Percentiles rank a stretch among this genome's conserved stretches.
Conservation (phyloP, 2,329 filamentous ascomycete species). For the Microcyclospora tardicrescens region DNA sequence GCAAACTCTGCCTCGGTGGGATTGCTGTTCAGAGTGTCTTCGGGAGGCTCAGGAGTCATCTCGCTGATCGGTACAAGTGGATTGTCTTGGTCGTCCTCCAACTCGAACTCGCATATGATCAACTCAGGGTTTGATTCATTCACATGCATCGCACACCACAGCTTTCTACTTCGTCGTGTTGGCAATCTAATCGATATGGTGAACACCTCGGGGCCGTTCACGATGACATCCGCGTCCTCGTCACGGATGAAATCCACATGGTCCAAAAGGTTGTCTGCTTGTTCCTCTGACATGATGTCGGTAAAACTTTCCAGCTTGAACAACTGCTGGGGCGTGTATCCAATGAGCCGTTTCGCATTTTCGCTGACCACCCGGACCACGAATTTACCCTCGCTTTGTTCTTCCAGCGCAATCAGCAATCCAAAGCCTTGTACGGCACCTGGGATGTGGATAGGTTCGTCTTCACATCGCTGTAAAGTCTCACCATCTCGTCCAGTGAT, state of each 20-base stretch:
- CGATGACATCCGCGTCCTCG: constrained; percentile 60
- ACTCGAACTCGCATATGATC: constrained; percentile 77
- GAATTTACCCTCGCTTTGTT: constrained; percentile 54
- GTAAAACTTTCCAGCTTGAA: constrained; percentile 65
- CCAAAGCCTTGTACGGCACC: constrained; percentile 74
- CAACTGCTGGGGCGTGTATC: constrained; percentile 62
- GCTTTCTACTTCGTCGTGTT: constrained; percentile 44
- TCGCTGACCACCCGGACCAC: constrained; percentile 65
- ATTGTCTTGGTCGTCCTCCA: constrained; percentile 60
- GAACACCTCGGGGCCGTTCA: constrained; percentile 77
- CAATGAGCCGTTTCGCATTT: constrained; percentile 62
- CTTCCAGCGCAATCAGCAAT: constrained; percentile 58
- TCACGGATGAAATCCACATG: constrained; percentile 81
- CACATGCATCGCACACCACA: constrained; percentile 82
- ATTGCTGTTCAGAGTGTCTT: constrained; percentile 60
- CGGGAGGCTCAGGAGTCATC: constrained; percentile 47
- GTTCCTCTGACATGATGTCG: constrained; percentile 74
- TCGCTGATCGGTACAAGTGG: constrained; percentile 50
- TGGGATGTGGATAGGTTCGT: constrained; percentile 81
- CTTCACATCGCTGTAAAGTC: constrained; percentile 67
- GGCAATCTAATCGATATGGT: constrained; percentile 57
- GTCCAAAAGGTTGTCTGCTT: constrained; percentile 69
- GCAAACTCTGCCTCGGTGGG: constrained; percentile 62
- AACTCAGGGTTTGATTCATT: constrained; percentile 54
- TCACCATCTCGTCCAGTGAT: constrained; percentile 66